Percentiles rank a stretch among this genome's conserved stretches.
phyloP scores from a whole-genome alignment of 352 stramenopile genomes.

The Globisporangium ultimum region DNA sequence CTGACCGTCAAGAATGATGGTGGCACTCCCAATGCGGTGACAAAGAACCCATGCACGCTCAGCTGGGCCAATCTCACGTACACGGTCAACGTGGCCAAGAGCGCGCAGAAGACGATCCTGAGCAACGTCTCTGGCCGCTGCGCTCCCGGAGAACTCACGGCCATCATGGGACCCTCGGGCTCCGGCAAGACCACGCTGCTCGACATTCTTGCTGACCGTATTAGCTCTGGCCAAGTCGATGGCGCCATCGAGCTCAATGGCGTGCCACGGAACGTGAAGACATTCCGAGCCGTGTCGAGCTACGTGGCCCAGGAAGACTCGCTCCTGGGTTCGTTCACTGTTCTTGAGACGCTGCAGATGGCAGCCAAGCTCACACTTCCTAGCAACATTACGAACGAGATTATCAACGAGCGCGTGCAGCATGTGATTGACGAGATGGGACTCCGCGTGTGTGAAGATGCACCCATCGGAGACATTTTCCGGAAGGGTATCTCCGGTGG shows the following conservation, averaged over 20 bases:
- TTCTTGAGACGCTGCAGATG: constrained; percentile 65
- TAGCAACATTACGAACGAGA: constrained; percentile 33
- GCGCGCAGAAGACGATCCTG: constrained; percentile 41
- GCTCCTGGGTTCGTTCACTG: constrained; percentile 64
- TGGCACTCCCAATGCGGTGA: neutral
- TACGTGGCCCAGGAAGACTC: constrained; percentile 65
- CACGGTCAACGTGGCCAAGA: constrained; percentile 38
- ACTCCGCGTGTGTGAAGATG: constrained; percentile 44
- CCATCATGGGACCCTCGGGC: constrained; percentile 63
- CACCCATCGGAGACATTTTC: constrained; percentile 81
- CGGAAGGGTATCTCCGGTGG: constrained; percentile 83
- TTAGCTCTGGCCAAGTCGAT: constrained; percentile 15
- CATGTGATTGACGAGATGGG: constrained; percentile 72
- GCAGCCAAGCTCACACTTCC: constrained; percentile 50
- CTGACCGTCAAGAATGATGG: neutral
- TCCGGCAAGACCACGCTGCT: constrained; percentile 64
- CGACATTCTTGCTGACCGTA: constrained; percentile 53
- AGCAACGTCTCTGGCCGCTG: constrained; percentile 56
- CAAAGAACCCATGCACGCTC: constrained; percentile 37
- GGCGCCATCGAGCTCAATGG: constrained; percentile 45
- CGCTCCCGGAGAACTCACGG: constrained; percentile 54
- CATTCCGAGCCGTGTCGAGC: constrained; percentile 46
- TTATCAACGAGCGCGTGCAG: constrained; percentile 36
- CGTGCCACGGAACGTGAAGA: constrained; percentile 24
- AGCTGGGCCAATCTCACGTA: constrained; percentile 72